These are phyloP conservation scores for Lenwebbia sp. DNA, from an alignment of 345 rosid genomes.

Conservation along the genomic window DNA sequence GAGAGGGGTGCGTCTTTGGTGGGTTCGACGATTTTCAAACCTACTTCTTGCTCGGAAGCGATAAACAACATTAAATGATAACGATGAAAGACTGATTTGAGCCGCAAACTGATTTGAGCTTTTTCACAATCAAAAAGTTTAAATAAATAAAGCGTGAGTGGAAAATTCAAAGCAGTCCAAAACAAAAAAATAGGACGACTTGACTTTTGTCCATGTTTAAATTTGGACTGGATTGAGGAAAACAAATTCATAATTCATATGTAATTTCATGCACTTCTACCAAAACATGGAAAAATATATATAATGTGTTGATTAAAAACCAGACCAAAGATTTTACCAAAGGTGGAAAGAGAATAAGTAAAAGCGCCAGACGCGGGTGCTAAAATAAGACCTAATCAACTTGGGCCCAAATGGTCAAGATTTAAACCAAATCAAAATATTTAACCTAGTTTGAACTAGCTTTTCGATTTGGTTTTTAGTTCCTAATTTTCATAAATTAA, in stretches of 20 bases:
- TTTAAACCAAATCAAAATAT: neutral
- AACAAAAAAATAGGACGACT: neutral
- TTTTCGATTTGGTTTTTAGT: neutral
- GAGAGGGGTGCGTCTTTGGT: neutral
- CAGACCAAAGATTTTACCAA: neutral
- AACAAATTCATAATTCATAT: neutral
- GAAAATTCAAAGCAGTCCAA: neutral
- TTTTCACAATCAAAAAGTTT: neutral
- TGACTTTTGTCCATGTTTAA: neutral
- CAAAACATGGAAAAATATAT: neutral
- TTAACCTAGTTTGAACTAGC: neutral
- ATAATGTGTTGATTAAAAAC: neutral
- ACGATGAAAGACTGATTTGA: too few relatives aligned
- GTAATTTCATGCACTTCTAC: neutral
- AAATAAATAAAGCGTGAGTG: neutral
- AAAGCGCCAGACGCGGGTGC: neutral
- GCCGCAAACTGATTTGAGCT: neutral
- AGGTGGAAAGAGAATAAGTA: neutral
- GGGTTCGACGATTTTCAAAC: neutral
- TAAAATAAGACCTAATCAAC: neutral
- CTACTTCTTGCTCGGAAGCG: too few relatives aligned
- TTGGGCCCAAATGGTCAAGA: neutral
- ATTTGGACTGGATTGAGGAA: neutral
- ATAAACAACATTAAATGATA: too few relatives aligned
- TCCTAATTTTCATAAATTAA: neutral